Conservation (phyloP, 208 protist genomes). For the Trypanosoma congolense region DNA sequence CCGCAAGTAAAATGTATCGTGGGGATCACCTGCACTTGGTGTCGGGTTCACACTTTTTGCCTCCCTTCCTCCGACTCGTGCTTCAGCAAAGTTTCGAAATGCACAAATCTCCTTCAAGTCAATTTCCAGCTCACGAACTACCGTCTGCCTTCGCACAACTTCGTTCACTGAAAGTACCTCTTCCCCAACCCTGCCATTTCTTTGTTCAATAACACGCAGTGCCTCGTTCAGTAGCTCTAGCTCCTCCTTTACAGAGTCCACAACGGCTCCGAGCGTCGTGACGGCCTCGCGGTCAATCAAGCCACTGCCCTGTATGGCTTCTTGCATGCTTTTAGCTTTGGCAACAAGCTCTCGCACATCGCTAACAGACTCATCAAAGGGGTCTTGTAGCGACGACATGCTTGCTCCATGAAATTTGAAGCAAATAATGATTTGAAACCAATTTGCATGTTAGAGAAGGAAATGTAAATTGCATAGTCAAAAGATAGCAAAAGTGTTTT, state of each 20-base stretch:
- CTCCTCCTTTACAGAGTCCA: constrained; percentile 43
- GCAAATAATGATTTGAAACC: constrained; percentile 16
- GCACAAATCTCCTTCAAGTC: constrained; percentile 35
- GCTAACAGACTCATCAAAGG: constrained; percentile 70
- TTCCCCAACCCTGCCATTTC: constrained; percentile 60
- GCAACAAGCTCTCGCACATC: constrained; percentile 53
- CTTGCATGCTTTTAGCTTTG: constrained; percentile 42
- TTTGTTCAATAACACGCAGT: constrained; percentile 53
- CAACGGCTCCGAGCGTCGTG: constrained; percentile 33
- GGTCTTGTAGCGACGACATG: constrained; percentile 31
- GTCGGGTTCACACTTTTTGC: neutral
- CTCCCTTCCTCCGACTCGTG: constrained; percentile 9
- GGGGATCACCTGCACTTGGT: neutral
- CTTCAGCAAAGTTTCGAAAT: constrained; percentile 27
- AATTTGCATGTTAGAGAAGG: too few species aligned
- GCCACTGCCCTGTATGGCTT: constrained; percentile 45
- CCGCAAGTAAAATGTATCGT: constrained; percentile 48
- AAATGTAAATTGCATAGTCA: too few species aligned
- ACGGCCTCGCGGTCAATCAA: constrained; percentile 36
- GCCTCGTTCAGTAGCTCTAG: constrained; percentile 52
- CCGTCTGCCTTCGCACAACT: constrained; percentile 70
- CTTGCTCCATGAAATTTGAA: constrained; percentile 1
- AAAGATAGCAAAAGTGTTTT: too few species aligned
- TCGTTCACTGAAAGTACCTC: constrained; percentile 81
- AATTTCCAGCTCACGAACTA: constrained; percentile 48